Base-by-base conservation (phyloP, 495 filamentous ascomycete species). In the Penicillium steckii region DNA sequence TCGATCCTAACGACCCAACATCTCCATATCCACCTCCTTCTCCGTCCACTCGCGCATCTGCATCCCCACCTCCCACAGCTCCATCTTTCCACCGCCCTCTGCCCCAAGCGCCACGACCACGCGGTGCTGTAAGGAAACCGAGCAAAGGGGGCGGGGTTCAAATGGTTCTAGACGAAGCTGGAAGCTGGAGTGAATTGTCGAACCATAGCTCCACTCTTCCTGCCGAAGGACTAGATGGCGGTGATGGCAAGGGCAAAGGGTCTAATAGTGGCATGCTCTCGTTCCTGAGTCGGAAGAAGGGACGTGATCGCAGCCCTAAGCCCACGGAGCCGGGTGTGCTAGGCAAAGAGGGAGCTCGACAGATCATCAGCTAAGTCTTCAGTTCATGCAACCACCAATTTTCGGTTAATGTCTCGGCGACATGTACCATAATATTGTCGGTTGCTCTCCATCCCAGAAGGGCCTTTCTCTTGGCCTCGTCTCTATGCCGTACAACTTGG, bases 291-390 rank as follows among this genome's bases (percentile, higher is more conserved):
- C 78, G 92, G 50, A 95, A 94, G 75, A 96, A 89, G 76, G 91
- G 91, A 4, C 79, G 94, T 33, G 90, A 91, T 43, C 82, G 88
- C 62, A 96, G 92, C 64, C 94, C 94, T 8, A 96, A 96, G 70
- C 92, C 92, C 37, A 90, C 90, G 66, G 94, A 98, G 65, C 78
- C 89, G 15, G 94, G 94, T 44, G 92, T 98, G 41, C 65, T 98
- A 54, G 95, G 94, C 47, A 96, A 96, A 63, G 94, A 98, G 64
- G 94, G 94, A 6, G 91, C 94, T 17, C 80, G 94, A 45, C 75
- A 76, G 48, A 78, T 78, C 45, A 74, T 78, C 56, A 71, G 70
- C 58, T 70, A 59, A 71, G 44, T 29, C n/a, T n/a, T 1, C 23
- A 17, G 19, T 33, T 37, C 12, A 12, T 15, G 8, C 29, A 32